Evolutionary conservation across 441 rosid species (phyloP).

Genomic region (Hura crepitans): DNA sequence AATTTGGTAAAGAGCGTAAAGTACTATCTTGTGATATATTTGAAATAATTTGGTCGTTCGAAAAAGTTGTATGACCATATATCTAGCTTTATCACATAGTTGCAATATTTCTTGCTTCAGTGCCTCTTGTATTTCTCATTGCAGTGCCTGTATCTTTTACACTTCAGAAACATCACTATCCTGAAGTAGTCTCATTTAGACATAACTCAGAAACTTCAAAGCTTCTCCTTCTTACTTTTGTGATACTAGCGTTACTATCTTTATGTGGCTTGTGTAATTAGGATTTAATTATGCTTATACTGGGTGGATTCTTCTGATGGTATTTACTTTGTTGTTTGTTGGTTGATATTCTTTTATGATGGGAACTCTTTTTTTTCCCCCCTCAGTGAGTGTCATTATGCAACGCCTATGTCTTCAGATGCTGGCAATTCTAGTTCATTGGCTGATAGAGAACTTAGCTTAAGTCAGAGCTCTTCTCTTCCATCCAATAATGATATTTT

Average conservation of each 20-base stretch:
- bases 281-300: not conserved
- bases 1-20: too few species aligned
- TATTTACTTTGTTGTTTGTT: not conserved
- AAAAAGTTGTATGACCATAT: not conserved
- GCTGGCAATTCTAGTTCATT: slow-evolving; percentile 40
- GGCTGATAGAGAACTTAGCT: slow-evolving; percentile 33
- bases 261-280: not conserved
- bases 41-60: not conserved
- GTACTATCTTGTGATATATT: not conserved
- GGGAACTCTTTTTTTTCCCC: slow-evolving; percentile 12
- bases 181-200: not conserved
- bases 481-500: slow-evolving; percentile 39
- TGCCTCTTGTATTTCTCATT: slow-evolving; percentile 1
- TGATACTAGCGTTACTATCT: not conserved
- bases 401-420: slow-evolving; percentile 33
- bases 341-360: slow-evolving; percentile 11
- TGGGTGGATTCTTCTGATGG: not conserved
- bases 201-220: not conserved
- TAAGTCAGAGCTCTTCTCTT: slow-evolving; percentile 35
- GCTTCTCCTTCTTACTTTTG: not conserved
- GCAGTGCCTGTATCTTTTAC: not conserved
- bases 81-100: not conserved
- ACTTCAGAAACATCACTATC: not conserved
- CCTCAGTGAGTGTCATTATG: slow-evolving; percentile 43
- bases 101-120: not conserved